Evolutionary conservation across 208 protist genomes (phyloP).

Genomic region (Trichomonas vaginalis): DNA sequence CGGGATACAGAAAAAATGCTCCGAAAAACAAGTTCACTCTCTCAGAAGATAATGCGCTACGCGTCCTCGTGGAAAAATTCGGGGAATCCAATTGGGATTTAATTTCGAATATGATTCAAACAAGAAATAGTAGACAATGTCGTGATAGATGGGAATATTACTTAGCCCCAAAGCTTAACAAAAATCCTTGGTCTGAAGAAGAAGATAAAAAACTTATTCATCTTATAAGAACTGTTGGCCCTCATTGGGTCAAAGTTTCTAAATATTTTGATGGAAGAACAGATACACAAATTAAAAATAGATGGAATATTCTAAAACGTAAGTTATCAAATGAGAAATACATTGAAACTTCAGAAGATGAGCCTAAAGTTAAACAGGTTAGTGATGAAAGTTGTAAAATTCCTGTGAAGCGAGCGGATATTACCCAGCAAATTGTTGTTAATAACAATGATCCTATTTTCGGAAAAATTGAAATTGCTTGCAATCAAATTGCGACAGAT

Average conservation of each 20-base stretch:
- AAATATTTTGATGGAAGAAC: constrained; percentile 17
- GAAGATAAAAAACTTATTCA: constrained; percentile 25
- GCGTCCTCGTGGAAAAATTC: neutral
- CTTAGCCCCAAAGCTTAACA: constrained; percentile 15
- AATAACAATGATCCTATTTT: too few relatives aligned
- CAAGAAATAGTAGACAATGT: neutral
- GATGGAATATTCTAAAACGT: constrained; percentile 32
- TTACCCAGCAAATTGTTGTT: too few relatives aligned
- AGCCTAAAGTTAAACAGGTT: too few relatives aligned
- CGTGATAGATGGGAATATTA: neutral
- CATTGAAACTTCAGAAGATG: too few relatives aligned
- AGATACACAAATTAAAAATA: constrained; percentile 41
- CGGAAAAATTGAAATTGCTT: too few relatives aligned
- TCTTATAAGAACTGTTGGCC: neutral
- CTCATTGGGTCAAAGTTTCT: neutral
- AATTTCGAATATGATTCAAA: neutral
- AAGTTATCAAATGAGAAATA: too few relatives aligned
- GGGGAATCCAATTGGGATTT: neutral
- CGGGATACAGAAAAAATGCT: too few relatives aligned
- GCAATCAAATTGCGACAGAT: too few relatives aligned
- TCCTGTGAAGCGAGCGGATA: too few relatives aligned
- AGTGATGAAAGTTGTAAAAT: too few relatives aligned
- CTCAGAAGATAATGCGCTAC: neutral
- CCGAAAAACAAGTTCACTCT: neutral
- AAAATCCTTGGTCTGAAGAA: constrained; percentile 33